Evolutionary conservation across 176 grass and related monocot species (phyloP), one percentile per base, ranked within the genome.

Genomic region (Phyllostachys edulis): DNA sequence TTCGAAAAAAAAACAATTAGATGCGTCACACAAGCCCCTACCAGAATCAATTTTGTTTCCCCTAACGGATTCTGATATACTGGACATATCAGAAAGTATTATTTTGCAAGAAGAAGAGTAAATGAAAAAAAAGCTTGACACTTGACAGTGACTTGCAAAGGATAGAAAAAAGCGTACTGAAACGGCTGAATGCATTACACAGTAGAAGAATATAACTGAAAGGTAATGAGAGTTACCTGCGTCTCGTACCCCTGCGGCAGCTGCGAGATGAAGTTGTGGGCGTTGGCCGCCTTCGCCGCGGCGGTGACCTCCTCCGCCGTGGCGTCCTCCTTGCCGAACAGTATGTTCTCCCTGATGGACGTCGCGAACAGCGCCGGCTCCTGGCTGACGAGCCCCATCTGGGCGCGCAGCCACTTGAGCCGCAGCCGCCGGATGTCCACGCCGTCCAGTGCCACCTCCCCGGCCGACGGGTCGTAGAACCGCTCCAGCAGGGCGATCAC

Each of bases 181-280:
- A 63, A 73, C 16, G 11, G 45, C 23, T 16, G 21, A 67, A 56
- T 81, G 68, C 59, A 46, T 18, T 52, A 24, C 39, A 10, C 39
- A 16, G 47, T 18, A 39, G 18, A 6, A 34, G 7, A 16, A 47
- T 10, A 44, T 45, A 37, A 37, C 41, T 18, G 44, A 71, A 16
- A 14, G 18, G 13, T 5, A 15, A 9, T 0, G 29, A 32, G 20
- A 64, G 64, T 80, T 71, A 95, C 96, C 96, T 96, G 91, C 0
- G 96, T 99, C 26, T 96, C 86, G 73, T 99, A 99, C 50, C 90
- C 96, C 37, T 96, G 89, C 24, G 96, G 96, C 75, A 96, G 70
- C 81, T 96, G 93, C 23, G 93, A 92, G 90, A 99, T 96, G 89
- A 99, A 99, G 84, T 89, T 96, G 84, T 99, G 96, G 9, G 96